These are phyloP conservation scores for Talaromyces wortmannii DNA, from an alignment of 495 filamentous ascomycete species.

Conservation along the genomic window DNA sequence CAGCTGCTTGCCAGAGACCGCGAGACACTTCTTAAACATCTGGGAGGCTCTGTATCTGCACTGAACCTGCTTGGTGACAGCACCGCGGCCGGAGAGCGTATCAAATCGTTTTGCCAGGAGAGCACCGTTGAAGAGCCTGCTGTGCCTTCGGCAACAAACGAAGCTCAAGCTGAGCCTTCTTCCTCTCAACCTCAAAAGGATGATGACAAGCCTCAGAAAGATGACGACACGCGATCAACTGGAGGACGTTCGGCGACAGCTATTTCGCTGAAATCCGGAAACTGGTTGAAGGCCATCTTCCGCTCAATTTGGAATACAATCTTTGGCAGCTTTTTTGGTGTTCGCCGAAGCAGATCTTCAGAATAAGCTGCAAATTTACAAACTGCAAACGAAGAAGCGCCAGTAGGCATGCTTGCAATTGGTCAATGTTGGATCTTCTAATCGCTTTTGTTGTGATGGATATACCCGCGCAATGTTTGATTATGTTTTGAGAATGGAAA, in stretches of 20 bases:
- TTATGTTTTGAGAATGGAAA: slow-evolving; percentile 4
- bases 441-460: neutral
- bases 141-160: slow-evolving; percentile 10
- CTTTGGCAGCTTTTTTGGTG: slow-evolving; percentile 34
- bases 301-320: slow-evolving; percentile 35
- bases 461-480: slow-evolving; percentile 5
- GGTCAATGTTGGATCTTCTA: too few species aligned
- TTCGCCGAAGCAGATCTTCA: slow-evolving; percentile 27
- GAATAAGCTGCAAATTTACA: slow-evolving; percentile 15
- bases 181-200: slow-evolving; percentile 6
- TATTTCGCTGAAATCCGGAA: slow-evolving; percentile 36
- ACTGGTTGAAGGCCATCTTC: slow-evolving; percentile 38
- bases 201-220: slow-evolving; percentile 15
- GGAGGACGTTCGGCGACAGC: slow-evolving; percentile 35
- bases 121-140: slow-evolving; percentile 10
- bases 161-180: slow-evolving; percentile 5
- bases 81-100: neutral
- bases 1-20: slow-evolving; percentile 30
- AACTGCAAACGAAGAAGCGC: neutral
- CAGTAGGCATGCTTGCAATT: too few species aligned
- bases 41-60: slow-evolving; percentile 4
- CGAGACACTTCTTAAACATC: slow-evolving; percentile 24
- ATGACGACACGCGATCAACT: slow-evolving; percentile 24
- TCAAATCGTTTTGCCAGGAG: slow-evolving; percentile 1
- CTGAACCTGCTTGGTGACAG: slow-evolving; percentile 3